phyloP scores from a whole-genome alignment of 1,139 yeast genomes.

The Yamadazyma diddensiae region DNA sequence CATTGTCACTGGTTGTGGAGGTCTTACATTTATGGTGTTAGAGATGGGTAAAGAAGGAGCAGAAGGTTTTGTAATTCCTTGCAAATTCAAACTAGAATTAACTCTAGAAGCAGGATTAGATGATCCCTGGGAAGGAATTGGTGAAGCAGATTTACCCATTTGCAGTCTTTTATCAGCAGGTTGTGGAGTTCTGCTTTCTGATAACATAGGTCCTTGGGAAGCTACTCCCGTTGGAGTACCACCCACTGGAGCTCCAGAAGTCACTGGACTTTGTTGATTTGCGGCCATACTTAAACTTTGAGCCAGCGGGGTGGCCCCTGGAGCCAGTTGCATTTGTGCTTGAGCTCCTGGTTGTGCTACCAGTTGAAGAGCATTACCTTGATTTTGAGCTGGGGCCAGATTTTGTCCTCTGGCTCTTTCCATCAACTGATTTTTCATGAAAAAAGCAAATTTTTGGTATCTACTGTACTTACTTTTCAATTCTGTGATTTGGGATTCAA shows the following conservation, averaged over 20 bases:
- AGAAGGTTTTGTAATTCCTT: slow-evolving; percentile 58
- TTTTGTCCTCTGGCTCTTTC: slow-evolving; percentile 26
- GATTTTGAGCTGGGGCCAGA: slow-evolving; percentile 3
- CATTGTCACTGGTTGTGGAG: slow-evolving; percentile 60
- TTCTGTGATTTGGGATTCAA: slow-evolving; percentile 37
- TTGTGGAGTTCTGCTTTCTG: slow-evolving; percentile 4
- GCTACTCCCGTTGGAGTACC: slow-evolving; percentile 1
- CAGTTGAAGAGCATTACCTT: background rate
- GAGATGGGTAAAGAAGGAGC: slow-evolving; percentile 77
- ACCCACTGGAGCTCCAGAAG: background rate
- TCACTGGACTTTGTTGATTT: background rate
- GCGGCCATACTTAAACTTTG: background rate
- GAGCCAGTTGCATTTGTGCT: background rate
- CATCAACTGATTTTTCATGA: slow-evolving; percentile 37
- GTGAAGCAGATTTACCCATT: slow-evolving; percentile 10
- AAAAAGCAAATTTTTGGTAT: slow-evolving; percentile 37
- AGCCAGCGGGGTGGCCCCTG: background rate
- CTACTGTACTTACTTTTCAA: slow-evolving; percentile 33
- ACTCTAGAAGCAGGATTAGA: slow-evolving; percentile 10
- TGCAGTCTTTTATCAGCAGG: slow-evolving; percentile 5
- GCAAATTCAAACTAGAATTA: slow-evolving; percentile 21
- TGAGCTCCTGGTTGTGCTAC: background rate
- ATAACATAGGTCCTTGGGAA: slow-evolving; percentile 2
- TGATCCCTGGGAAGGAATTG: slow-evolving; percentile 8
- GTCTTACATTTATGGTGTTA: slow-evolving; percentile 59